Percentiles rank a stretch among this genome's conserved stretches.
phyloP scores from a whole-genome alignment of 192 early-diverging fungal genomes.

The Coemansia guatemalensis region DNA sequence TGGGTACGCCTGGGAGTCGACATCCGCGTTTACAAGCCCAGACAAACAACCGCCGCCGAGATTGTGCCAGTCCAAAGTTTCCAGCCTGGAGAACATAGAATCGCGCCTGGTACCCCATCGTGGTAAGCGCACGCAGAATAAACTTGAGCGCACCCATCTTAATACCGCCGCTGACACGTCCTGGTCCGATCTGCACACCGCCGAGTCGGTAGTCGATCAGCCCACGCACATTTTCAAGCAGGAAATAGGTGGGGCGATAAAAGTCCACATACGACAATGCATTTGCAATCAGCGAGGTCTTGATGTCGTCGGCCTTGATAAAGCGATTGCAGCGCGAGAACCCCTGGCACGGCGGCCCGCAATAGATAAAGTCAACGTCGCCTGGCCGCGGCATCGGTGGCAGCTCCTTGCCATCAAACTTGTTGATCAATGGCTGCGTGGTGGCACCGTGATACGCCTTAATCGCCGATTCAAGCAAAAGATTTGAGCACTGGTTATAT shows the following conservation, averaged over 20 bases:
- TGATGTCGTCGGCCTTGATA: constrained; percentile 63
- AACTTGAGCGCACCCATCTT: constrained; percentile 67
- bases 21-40: constrained; percentile 60
- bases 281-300: constrained; percentile 64
- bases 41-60: constrained; percentile 64
- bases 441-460: constrained; percentile 44
- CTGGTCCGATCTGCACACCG: constrained; percentile 56
- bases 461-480: constrained; percentile 65
- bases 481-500: constrained; percentile 64
- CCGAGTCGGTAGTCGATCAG: constrained; percentile 59
- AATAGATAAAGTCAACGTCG: constrained; percentile 70
- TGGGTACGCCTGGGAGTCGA: constrained; percentile 59
- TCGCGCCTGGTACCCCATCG: constrained; percentile 67
- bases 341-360: constrained; percentile 75
- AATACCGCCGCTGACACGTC: constrained; percentile 57
- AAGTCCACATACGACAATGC: constrained; percentile 70
- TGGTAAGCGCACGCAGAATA: constrained; percentile 61
- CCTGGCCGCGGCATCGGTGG: constrained; percentile 61
- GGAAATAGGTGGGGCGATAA: constrained; percentile 64
- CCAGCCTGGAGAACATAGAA: constrained; percentile 67
- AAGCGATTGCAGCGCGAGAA: constrained; percentile 63
- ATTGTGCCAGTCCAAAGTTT: constrained; percentile 63
- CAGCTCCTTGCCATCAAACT: constrained; percentile 41
- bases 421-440: constrained; percentile 32
- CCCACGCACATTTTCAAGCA: constrained; percentile 71